A percentile compares a stretch with the other conserved stretches of the same genome.
Evolutionary conservation across 2,329 filamentous ascomycete genomes (phyloP).

Genomic region (Chaetomiaceae sp.): DNA sequence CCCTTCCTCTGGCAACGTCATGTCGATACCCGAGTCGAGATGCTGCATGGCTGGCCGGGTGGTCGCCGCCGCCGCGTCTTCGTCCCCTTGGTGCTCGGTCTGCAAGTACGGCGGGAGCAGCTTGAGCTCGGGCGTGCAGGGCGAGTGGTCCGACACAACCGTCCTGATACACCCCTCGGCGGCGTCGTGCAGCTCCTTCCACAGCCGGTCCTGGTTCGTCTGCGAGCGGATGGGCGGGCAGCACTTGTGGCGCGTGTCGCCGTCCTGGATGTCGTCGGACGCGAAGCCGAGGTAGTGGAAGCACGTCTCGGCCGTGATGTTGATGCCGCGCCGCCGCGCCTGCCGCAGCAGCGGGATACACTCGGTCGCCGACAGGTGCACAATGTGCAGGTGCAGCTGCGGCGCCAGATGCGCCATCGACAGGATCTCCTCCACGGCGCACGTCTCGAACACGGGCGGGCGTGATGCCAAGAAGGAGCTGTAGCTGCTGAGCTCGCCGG

Average conservation of each 20-base stretch:
- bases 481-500: constrained; percentile 70
- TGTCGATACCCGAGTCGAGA: constrained; percentile 48
- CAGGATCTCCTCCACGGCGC: constrained; percentile 81
- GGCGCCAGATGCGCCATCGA: constrained; percentile 75
- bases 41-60: constrained; percentile 37
- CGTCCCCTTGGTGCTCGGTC: constrained; percentile 28
- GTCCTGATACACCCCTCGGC: constrained; percentile 86
- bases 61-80: constrained; percentile 3
- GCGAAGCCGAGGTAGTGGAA: constrained; percentile 89
- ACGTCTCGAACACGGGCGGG: constrained; percentile 84
- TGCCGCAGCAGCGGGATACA: constrained; percentile 74
- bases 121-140: constrained; percentile 92
- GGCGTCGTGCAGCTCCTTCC: constrained; percentile 66
- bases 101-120: constrained; percentile 65
- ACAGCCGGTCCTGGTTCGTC: constrained; percentile 77
- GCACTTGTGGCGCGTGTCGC: constrained; percentile 91
- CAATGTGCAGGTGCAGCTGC: constrained; percentile 80
- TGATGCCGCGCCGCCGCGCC: constrained; percentile 66
- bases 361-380: constrained; percentile 84
- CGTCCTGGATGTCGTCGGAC: constrained; percentile 72
- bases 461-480: constrained; percentile 87
- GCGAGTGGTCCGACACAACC: constrained; percentile 91
- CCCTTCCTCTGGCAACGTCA: constrained; percentile 31
- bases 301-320: constrained; percentile 90
- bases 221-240: constrained; percentile 83